Evolutionary conservation across 2,329 filamentous ascomycete species (phyloP).

Genomic region (Emmonsiellopsis sp.): DNA sequence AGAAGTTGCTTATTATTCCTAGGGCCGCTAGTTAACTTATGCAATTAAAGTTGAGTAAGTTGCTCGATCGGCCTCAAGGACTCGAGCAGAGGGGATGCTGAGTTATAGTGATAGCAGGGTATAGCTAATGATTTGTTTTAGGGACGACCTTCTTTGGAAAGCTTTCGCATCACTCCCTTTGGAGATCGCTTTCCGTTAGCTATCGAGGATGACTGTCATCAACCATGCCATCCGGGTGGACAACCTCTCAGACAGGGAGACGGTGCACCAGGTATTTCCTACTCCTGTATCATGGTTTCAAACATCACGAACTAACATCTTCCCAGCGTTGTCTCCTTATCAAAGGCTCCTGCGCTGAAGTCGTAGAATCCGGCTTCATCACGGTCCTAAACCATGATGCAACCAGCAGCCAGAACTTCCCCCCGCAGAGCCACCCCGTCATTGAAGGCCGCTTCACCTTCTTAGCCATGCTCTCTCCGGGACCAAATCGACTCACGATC

Average conservation of each 20-base stretch:
- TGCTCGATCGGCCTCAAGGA: no score
- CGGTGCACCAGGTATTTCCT: conserved; percentile 1
- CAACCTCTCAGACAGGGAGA: not conserved
- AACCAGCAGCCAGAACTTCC: not conserved
- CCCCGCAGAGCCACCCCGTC: conserved; percentile 11
- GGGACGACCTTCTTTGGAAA: not conserved
- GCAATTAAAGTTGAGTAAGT: no score
- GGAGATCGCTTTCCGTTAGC: not conserved
- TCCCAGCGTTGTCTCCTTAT: not conserved
- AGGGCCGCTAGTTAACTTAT: no score
- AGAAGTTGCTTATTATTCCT: no score
- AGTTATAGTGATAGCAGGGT: no score
- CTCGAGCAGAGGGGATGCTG: no score
- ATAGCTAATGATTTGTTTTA: not conserved
- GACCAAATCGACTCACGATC: conserved; percentile 11
- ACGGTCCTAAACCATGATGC: not conserved
- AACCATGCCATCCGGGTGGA: not conserved
- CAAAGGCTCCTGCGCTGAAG: not conserved
- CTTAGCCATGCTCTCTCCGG: conserved; percentile 13
- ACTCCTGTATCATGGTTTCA: not conserved
- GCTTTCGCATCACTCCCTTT: not conserved
- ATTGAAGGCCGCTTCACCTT: conserved; percentile 12
- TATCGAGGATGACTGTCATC: not conserved
- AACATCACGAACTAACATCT: not conserved
- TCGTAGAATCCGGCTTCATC: not conserved